These are phyloP conservation scores for Fistulina hepatica DNA, from an alignment of 1,284 basidiomycete genomes.

Conservation along the genomic window DNA sequence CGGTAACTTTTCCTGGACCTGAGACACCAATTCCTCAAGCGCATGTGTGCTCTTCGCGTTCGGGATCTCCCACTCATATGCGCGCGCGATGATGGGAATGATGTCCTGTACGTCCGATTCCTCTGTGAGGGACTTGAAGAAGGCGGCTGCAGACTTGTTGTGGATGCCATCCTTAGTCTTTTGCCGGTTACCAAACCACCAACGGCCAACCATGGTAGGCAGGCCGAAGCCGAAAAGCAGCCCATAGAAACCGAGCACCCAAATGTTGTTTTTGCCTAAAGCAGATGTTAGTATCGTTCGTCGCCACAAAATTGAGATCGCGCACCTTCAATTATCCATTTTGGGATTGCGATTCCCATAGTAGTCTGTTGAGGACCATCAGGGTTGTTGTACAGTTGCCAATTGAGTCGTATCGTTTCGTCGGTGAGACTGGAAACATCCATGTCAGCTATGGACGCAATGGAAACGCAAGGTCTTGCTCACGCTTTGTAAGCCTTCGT, in stretches of 20 bases:
- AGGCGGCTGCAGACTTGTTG: slow-evolving; percentile 74
- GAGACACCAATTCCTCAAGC: no score
- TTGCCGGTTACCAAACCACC: slow-evolving; percentile 95
- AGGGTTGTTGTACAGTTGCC: slow-evolving; percentile 87
- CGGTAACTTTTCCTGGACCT: no score
- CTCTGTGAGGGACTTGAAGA: slow-evolving; percentile 84
- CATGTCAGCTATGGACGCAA: slow-evolving; percentile 2
- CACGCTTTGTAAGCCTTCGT: slow-evolving; percentile 98
- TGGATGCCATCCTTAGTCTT: slow-evolving; percentile 92
- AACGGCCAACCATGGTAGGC: slow-evolving; percentile 79
- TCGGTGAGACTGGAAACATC: slow-evolving; percentile 68
- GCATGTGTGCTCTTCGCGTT: slow-evolving; percentile 25
- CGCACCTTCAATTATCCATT: slow-evolving; percentile 92
- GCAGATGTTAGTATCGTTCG: no score
- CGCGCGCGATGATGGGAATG: slow-evolving; percentile 63
- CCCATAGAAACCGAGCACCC: slow-evolving; percentile 85
- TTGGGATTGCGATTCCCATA: slow-evolving; percentile 93
- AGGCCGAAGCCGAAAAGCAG: slow-evolving; percentile 79
- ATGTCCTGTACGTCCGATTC: slow-evolving; percentile 61
- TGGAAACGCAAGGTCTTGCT: slow-evolving; percentile 16
- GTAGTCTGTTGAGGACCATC: slow-evolving; percentile 93
- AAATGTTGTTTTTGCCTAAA: slow-evolving; percentile 85
- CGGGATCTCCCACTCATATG: slow-evolving; percentile 55
- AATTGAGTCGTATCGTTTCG: slow-evolving; percentile 87
- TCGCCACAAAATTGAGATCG: no score